Conservation (phyloP, 495 filamentous ascomycete genomes). For the Aspergillus diversus region DNA sequence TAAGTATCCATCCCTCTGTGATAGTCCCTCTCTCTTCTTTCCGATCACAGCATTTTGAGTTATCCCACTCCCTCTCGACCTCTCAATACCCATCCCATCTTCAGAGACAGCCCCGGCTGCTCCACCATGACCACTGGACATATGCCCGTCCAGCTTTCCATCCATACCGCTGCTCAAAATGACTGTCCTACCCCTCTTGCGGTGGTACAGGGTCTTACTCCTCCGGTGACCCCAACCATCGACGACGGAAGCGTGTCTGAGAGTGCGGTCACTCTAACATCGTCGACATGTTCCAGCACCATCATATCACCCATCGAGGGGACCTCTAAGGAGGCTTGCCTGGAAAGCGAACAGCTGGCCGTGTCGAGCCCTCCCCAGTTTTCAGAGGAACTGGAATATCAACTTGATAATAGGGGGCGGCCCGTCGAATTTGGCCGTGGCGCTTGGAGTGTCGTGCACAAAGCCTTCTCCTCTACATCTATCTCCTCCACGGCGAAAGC, state of each 20-base stretch:
- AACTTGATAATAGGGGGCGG: constrained; percentile 30
- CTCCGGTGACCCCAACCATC: constrained; percentile 43
- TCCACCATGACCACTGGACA: constrained; percentile 16
- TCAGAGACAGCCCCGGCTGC: neutral
- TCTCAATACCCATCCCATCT: neutral
- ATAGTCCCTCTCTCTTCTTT: too few relatives aligned
- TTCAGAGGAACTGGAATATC: constrained; percentile 40
- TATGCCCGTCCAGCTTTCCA: constrained; percentile 35
- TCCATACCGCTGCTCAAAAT: constrained; percentile 30
- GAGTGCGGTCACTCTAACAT: constrained; percentile 20
- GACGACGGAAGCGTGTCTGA: constrained; percentile 26
- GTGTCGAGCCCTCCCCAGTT: constrained; percentile 30
- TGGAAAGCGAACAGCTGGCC: neutral
- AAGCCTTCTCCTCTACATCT: constrained; percentile 34
- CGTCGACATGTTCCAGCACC: constrained; percentile 12
- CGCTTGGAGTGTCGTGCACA: constrained; percentile 65
- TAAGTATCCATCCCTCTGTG: neutral
- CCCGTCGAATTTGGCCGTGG: constrained; percentile 57
- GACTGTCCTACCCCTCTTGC: constrained; percentile 19
- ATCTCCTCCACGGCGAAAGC: constrained; percentile 3
- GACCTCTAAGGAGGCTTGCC: constrained; percentile 2
- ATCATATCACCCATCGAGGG: constrained; percentile 14
- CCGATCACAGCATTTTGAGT: too few relatives aligned
- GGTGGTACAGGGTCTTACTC: constrained; percentile 34
- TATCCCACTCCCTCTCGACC: neutral